phyloP scores from a whole-genome alignment of 257 asterid species.

The Primulina huaijiensis region DNA sequence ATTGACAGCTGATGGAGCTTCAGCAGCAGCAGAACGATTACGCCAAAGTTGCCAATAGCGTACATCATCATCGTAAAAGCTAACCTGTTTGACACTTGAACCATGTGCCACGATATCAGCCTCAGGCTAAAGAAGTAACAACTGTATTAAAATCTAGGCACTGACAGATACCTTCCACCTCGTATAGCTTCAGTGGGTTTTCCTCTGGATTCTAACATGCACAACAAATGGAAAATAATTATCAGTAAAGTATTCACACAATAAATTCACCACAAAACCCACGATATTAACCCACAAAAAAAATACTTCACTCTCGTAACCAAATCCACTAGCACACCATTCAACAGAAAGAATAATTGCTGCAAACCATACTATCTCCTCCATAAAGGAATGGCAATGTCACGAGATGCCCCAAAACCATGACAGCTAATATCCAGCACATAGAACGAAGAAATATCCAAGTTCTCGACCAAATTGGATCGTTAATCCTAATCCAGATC shows the following conservation, averaged over 20 bases:
- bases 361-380: conserved; percentile 12
- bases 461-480: conserved; percentile 10
- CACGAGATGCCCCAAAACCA: neutral
- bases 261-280: neutral
- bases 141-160: conserved; percentile 7
- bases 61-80: conserved; percentile 94
- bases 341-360: conserved; percentile 3
- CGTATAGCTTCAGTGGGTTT: conserved; percentile 95
- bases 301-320: neutral
- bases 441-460: neutral
- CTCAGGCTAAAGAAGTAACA: conserved; percentile 18
- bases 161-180: conserved; percentile 83
- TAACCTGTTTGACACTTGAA: conserved; percentile 95
- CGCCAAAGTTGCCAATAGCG: conserved; percentile 94
- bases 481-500: neutral
- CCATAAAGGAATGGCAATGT: conserved; percentile 15
- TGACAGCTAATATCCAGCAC: neutral
- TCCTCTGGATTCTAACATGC: conserved; percentile 64
- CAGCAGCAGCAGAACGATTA: conserved; percentile 89
- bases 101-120: conserved; percentile 40
- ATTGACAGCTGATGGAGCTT: conserved; percentile 84
- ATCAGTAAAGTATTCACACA: neutral
- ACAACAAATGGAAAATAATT: conserved; percentile 18
- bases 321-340: conserved; percentile 3
- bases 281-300: conserved; percentile 5